A percentile compares a stretch with the other conserved stretches of the same genome.
phyloP scores from a whole-genome alignment of 2,329 filamentous ascomycete genomes.

The Claviceps africana region DNA sequence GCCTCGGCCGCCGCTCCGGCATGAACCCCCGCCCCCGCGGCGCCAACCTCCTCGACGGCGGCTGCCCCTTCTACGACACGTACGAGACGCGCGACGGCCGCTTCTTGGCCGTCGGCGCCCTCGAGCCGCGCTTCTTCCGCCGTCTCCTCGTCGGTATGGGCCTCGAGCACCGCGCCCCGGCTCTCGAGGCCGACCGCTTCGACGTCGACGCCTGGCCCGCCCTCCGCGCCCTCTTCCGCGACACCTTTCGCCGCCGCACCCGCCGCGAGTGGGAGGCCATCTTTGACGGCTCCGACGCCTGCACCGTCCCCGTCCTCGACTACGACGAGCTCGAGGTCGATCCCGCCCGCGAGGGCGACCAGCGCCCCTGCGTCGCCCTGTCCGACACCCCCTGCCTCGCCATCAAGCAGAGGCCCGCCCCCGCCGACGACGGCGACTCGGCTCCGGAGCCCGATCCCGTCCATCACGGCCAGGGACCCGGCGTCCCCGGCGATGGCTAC shows the following conservation, averaged over 20 bases:
- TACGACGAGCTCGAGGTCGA: conserved; percentile 53
- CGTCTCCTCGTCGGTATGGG: conserved; percentile 53
- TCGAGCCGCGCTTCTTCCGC: conserved; percentile 77
- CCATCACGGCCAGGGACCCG: conserved; percentile 47
- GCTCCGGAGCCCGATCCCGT: conserved; percentile 14
- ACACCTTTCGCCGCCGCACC: conserved; percentile 53
- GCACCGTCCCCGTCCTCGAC: conserved; percentile 74
- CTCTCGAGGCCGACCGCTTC: conserved; percentile 38
- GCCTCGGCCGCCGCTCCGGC: conserved; percentile 47
- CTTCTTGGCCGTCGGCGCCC: conserved; percentile 77
- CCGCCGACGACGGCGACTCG: conserved; percentile 11
- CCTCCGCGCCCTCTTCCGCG: conserved; percentile 46
- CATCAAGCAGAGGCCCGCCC: conserved; percentile 32
- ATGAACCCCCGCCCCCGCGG: conserved; percentile 53
- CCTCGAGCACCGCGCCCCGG: conserved; percentile 36
- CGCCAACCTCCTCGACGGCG: conserved; percentile 67
- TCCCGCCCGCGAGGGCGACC: conserved; percentile 45
- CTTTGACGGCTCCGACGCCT: conserved; percentile 86
- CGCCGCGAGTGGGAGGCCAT: conserved; percentile 68
- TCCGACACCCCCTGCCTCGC: conserved; percentile 54
- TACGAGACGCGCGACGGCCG: conserved; percentile 70
- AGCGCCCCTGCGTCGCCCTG: conserved; percentile 57
- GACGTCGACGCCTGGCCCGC: conserved; percentile 54
- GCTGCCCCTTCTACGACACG: conserved; percentile 76
- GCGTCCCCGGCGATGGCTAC: conserved; percentile 56